phyloP scores from a whole-genome alignment of 129 eudicot genomes.

The Flaveria sonorensis region DNA sequence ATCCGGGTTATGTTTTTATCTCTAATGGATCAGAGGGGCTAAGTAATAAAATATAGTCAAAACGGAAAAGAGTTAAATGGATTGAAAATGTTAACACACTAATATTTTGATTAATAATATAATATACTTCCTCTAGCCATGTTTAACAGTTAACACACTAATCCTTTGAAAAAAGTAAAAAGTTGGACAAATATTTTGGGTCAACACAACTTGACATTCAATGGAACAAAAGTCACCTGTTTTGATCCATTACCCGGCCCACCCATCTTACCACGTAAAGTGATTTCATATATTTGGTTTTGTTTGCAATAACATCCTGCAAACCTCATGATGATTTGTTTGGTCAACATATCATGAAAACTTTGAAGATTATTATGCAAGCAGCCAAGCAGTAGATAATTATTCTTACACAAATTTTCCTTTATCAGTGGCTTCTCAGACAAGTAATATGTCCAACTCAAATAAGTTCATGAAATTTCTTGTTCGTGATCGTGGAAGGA shows the following conservation, averaged over 20 bases:
- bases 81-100: not conserved
- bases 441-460: slow-evolving; percentile 88
- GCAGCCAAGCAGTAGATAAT: slow-evolving; percentile 37
- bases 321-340: slow-evolving; percentile 32
- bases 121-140: not conserved
- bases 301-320: not conserved
- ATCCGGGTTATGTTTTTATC: not conserved
- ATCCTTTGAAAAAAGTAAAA: not conserved
- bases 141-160: not conserved
- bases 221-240: not conserved
- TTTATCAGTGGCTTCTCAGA: slow-evolving; percentile 83
- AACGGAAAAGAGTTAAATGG: slow-evolving; percentile 15
- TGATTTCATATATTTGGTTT: not conserved
- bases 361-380: slow-evolving; percentile 49
- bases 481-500: slow-evolving; percentile 84
- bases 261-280: not conserved
- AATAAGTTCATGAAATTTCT: slow-evolving; percentile 71
- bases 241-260: not conserved
- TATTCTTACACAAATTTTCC: slow-evolving; percentile 58
- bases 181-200: not conserved
- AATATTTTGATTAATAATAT: not conserved
- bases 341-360: slow-evolving; percentile 61
- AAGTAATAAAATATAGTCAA: not conserved
- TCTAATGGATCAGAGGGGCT: not conserved
- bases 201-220: not conserved